Conservation (phyloP, 352 stramenopile genomes). For the Globisporangium lucens region DNA sequence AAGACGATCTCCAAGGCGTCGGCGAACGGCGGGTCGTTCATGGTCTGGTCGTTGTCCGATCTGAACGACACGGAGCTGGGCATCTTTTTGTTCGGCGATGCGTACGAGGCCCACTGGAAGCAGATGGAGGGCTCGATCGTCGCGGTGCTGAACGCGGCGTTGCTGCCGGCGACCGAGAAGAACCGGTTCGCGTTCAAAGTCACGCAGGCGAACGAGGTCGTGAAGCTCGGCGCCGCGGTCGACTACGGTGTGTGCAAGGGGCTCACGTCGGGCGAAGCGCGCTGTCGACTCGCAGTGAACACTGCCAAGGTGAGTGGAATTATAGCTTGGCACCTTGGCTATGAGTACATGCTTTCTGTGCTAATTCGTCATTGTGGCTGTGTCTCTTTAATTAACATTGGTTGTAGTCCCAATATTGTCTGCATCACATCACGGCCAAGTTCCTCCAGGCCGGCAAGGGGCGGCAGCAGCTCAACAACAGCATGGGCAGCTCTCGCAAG, state of each 20-base stretch:
- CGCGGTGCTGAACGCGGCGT: slow-evolving; percentile 62
- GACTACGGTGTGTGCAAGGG: slow-evolving; percentile 84
- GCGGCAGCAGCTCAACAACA: slow-evolving; percentile 77
- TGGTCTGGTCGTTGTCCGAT: slow-evolving; percentile 80
- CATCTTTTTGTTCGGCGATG: slow-evolving; percentile 74
- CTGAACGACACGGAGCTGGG: slow-evolving; percentile 61
- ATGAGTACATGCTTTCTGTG: neutral
- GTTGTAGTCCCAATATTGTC: slow-evolving; percentile 60
- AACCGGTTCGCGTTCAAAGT: slow-evolving; percentile 82
- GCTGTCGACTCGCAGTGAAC: slow-evolving; percentile 73
- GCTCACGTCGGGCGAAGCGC: slow-evolving; percentile 48
- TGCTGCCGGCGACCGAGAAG: slow-evolving; percentile 64
- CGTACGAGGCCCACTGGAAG: slow-evolving; percentile 71
- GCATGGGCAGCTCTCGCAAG: slow-evolving; percentile 60
- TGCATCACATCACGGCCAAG: slow-evolving; percentile 71
- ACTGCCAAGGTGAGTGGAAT: slow-evolving; percentile 47
- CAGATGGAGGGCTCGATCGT: slow-evolving; percentile 57
- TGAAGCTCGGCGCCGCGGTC: slow-evolving; percentile 52
- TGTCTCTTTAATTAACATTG: too few relatives aligned
- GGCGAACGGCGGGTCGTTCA: slow-evolving; percentile 65
- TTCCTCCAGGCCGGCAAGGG: slow-evolving; percentile 71
- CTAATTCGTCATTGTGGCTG: neutral
- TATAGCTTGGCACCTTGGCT: slow-evolving; percentile 2
- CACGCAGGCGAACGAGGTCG: slow-evolving; percentile 49
- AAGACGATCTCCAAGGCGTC: slow-evolving; percentile 73